These are phyloP conservation scores for Hypoxylon fragiforme DNA, from an alignment of 495 filamentous ascomycete genomes.

Conservation along the genomic window DNA sequence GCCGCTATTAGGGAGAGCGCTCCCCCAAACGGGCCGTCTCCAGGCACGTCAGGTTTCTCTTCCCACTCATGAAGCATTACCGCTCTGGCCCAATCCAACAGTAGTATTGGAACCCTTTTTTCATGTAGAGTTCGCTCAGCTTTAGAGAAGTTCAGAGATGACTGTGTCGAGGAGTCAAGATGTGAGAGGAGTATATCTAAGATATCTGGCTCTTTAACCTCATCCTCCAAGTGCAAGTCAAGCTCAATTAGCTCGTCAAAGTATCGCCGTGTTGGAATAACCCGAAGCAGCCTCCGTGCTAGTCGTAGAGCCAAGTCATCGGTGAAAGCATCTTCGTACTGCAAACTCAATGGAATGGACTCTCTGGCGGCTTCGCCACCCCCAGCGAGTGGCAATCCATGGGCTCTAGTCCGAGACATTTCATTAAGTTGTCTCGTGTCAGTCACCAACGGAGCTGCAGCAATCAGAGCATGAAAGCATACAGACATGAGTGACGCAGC, in stretches of 20 bases:
- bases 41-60: conserved; percentile 67
- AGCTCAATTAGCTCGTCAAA: conserved; percentile 50
- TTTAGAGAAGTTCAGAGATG: conserved; percentile 49
- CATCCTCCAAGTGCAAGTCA: conserved; percentile 32
- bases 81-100: conserved; percentile 80
- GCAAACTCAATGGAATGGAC: conserved; percentile 49
- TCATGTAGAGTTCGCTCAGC: conserved; percentile 53
- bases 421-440: conserved; percentile 49
- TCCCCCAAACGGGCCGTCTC: conserved; percentile 68
- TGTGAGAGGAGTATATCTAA: conserved; percentile 52
- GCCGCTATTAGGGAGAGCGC: conserved; percentile 73
- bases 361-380: conserved; percentile 43
- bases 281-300: conserved; percentile 53
- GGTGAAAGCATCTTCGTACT: conserved; percentile 60
- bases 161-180: conserved; percentile 48
- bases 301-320: conserved; percentile 55
- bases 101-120: conserved; percentile 54
- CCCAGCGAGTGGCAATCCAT: conserved; percentile 44
- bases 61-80: conserved; percentile 79
- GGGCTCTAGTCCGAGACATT: conserved; percentile 57
- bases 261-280: conserved; percentile 51
- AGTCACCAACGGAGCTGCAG: conserved; percentile 52
- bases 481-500: conserved; percentile 56
- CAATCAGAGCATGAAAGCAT: conserved; percentile 57
- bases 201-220: conserved; percentile 44